phyloP scores from a whole-genome alignment of 2,329 filamentous ascomycete species.

The Phyllosticta paracitricarpa region DNA sequence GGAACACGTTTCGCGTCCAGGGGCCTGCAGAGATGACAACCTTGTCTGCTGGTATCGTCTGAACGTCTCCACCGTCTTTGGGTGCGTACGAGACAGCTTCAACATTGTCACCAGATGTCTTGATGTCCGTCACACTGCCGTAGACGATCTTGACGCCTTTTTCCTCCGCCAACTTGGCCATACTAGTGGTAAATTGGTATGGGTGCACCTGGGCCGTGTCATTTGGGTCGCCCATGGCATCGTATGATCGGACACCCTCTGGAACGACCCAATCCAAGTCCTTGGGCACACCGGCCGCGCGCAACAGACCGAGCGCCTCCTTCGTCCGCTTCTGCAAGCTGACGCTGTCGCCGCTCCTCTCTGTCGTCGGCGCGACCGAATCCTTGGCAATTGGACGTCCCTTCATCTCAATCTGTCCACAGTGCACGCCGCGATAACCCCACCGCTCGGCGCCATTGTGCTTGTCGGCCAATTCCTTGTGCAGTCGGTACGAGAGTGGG shows the following conservation, averaged over 20 bases:
- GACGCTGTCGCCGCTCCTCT: constrained; percentile 30
- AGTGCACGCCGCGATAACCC: constrained; percentile 76
- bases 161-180: constrained; percentile 64
- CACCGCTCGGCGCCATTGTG: constrained; percentile 69
- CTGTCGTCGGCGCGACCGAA: constrained; percentile 18
- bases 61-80: constrained; percentile 37
- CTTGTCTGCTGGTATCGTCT: constrained; percentile 46
- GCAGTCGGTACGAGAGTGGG: constrained; percentile 73
- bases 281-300: constrained; percentile 54
- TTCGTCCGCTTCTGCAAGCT: constrained; percentile 47
- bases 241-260: constrained; percentile 58
- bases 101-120: constrained; percentile 37
- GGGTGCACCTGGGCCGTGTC: constrained; percentile 94
- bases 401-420: constrained; percentile 53
- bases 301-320: constrained; percentile 40
- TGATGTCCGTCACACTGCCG: constrained; percentile 60
- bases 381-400: constrained; percentile 30
- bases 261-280: constrained; percentile 79
- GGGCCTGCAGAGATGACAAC: constrained; percentile 53
- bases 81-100: constrained; percentile 53
- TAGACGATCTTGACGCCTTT: constrained; percentile 49
- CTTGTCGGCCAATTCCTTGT: constrained; percentile 73
- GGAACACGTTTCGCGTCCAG: constrained; percentile 47
- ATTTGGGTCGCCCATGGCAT: constrained; percentile 69
- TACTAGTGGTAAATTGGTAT: constrained; percentile 76